Evolutionary conservation across 2,329 filamentous ascomycete genomes (phyloP), one percentile per base, ranked within the genome.

Genomic region (Botrytis aclada): DNA sequence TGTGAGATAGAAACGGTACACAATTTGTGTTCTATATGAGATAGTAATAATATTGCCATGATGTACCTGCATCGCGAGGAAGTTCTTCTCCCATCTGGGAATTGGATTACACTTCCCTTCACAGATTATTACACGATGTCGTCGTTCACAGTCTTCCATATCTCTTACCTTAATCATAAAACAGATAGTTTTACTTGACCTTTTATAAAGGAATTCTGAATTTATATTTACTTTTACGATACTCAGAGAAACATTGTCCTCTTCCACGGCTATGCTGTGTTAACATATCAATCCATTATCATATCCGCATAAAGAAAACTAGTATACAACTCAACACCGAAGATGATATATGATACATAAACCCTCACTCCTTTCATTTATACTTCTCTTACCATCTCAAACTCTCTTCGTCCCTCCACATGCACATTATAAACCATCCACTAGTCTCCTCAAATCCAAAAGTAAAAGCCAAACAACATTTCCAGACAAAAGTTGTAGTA

Each of bases 51-150:
- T n/a, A 14, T 51, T n/a, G 47, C 4, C 4, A 5, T 51, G 25
- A n/a, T 54, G 12, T n/a, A 54, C 1, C 12, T n/a, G 5, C 25
- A 51, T 51, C 25, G 10, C n/a, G 22, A n/a, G 22, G 25, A 51
- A n/a, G 25, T n/a, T 20, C 47, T 25, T 51, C 47, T 51, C 25
- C 25, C 10, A 2, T 51, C 1, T n/a, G 4, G 10, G 10, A 45
- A 51, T n/a, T 7, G 10, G 22, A 51, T 51, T 25, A n/a, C 25
- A 51, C 47, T 51, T 51, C 9, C 4, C 9, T 51, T 51, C 6
- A 7, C 2, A 6, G 0, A n/a, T 14, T 0, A n/a, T n/a, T 7
- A 54, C 6, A 54, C n/a, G n/a, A 54, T 18, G 29, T 54, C 6
- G 18, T 54, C 51, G 16, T 54, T 29, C 5, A 54, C 1, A 29